Base-by-base conservation (phyloP, 1,284 basidiomycete species). In the Kwoniella shivajii region DNA sequence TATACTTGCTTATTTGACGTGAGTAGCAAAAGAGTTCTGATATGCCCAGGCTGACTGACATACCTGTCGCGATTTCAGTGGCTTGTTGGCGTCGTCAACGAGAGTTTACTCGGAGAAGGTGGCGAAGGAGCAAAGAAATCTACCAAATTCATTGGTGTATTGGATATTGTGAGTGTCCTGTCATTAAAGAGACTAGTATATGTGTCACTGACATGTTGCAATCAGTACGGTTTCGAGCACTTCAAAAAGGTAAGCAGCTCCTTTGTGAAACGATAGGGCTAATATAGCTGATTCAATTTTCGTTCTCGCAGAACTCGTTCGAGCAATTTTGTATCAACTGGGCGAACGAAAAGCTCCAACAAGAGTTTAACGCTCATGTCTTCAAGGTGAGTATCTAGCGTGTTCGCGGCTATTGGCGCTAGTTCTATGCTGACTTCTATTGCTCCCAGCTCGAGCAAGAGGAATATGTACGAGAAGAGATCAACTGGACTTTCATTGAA, bases 321-420 rank as follows among this genome's bases (percentile, higher is more conserved):
- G 96, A 99, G 78, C 96, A 99, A 80, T 99, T 99, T 80, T 97
- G 94, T 78, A 99, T 99, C 82, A 99, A 99, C 76, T 99, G 98
- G 77, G 96, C 96, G 43, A 99, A 99, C 72, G 96, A 99, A 79
- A 98, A 99, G 61, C 66, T 96, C 31, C 93, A 96, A 68, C 93
- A 96, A 76, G 91, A 95, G 89, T 96, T 96, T 81, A 96, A 96
- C 68, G 94, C 92, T 1, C 96, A 99, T 74, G 96, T 99, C 52
- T 99, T 99, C 86, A 94, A 94, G 63, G 73, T 72, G 26, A 54
- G 64, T 56, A 16, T 9, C 46, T 29, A 14, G 13, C 39, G 6
- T 2, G 14, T 18, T 29, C 6, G 26, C 5, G 9, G 22, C 20
- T 26, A 22, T 20, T 42, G 34, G 16, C 14, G 11, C n/a, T n/a